A percentile compares a stretch with the other conserved stretches of the same genome.
phyloP scores from a whole-genome alignment of 768 basidiomycete genomes.

The Podaxis sp. region DNA sequence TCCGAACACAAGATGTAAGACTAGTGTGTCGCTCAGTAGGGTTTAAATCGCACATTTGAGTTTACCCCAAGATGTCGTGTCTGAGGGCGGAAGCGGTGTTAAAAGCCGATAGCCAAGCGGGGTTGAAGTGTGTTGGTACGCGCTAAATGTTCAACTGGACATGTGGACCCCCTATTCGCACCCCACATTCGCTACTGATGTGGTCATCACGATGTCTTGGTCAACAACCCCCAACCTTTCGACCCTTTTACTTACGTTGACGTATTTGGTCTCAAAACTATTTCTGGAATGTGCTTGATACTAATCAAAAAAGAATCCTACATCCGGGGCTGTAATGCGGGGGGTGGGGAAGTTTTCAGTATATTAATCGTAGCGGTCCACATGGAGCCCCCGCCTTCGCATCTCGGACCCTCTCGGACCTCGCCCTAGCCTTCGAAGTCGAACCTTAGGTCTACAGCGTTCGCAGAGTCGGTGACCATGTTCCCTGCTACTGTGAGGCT shows the following conservation, averaged over 20 bases:
- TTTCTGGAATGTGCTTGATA: neutral
- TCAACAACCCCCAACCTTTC: no score
- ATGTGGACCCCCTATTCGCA: neutral
- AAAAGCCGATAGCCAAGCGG: neutral
- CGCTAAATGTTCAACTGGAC: neutral
- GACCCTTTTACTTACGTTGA: neutral
- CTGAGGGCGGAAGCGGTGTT: neutral
- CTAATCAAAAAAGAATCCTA: slow-evolving; percentile 2
- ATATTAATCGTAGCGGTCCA: neutral
- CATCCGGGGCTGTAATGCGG: neutral
- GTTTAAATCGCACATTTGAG: neutral
- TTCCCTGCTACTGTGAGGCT: neutral
- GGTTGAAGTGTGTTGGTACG: neutral
- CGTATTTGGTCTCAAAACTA: neutral
- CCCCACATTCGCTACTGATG: neutral
- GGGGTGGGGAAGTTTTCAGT: neutral
- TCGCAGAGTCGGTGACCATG: neutral
- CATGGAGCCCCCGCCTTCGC: neutral
- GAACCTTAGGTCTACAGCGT: neutral
- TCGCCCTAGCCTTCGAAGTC: neutral
- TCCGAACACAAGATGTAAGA: neutral
- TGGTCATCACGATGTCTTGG: neutral
- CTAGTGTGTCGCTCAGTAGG: neutral
- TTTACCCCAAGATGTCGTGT: neutral
- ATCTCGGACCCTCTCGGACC: slow-evolving; percentile 1